These are phyloP conservation scores for Epichloe baconii DNA, from an alignment of 2,329 filamentous ascomycete species.

Conservation along the genomic window DNA sequence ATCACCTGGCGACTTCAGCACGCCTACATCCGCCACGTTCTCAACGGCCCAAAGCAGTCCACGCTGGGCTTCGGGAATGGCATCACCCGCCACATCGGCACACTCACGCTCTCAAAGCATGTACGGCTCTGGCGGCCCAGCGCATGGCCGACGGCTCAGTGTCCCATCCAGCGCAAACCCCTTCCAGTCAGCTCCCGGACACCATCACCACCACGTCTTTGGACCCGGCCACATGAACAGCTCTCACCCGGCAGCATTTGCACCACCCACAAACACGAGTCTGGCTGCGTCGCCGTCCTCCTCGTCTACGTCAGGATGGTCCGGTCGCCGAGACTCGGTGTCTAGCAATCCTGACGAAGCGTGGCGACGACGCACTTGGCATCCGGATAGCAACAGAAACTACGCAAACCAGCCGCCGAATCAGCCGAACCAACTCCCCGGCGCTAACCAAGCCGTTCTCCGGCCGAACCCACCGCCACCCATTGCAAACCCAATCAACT, in stretches of 20 bases:
- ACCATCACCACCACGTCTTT: constrained; percentile 42
- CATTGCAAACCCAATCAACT: constrained; percentile 31
- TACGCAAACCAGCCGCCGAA: constrained; percentile 41
- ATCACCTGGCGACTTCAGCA: constrained; percentile 64
- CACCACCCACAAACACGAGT: constrained; percentile 43
- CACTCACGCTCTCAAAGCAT: constrained; percentile 60
- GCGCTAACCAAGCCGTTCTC: constrained; percentile 54
- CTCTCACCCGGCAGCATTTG: constrained; percentile 40
- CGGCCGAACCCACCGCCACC: constrained; percentile 41
- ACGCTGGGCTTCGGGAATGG: constrained; percentile 52
- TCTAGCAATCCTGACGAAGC: constrained; percentile 55
- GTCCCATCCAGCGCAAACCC: constrained; percentile 66
- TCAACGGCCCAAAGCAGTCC: constrained; percentile 67
- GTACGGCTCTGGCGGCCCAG: constrained; percentile 50
- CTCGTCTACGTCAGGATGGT: constrained; percentile 46
- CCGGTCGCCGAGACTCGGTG: constrained; percentile 48
- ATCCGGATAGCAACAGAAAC: constrained; percentile 61
- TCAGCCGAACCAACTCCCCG: constrained; percentile 60
- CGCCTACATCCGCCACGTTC: constrained; percentile 73
- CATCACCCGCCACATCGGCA: constrained; percentile 60
- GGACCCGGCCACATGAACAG: constrained; percentile 41
- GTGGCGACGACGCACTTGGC: constrained; percentile 79
- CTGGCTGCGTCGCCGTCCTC: constrained; percentile 52
- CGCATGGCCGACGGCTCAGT: constrained; percentile 63
- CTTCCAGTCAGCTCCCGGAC: constrained; percentile 54